Base-by-base conservation (phyloP, 345 rosid species). In the Bruguiera sexangula region DNA sequence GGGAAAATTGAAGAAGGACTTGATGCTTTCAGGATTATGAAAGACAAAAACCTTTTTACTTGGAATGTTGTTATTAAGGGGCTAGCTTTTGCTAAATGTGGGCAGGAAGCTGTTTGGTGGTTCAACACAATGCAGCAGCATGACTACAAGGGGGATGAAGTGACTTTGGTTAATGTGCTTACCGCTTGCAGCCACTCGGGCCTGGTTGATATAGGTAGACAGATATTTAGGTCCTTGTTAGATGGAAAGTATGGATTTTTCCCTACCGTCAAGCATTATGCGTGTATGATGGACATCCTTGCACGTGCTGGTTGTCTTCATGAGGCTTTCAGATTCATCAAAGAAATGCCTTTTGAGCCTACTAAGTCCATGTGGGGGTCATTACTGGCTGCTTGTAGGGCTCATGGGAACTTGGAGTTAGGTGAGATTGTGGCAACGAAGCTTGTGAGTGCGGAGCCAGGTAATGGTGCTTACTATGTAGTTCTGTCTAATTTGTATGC, bases 11-110 rank as follows among this genome's bases (percentile, higher is more conserved):
- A 85, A 18, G 83, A 82, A 43, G 87, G 84, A 26, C 27, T 82
- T 62, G 53, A 13, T 54, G 86, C 80, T 53, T 82, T 85, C 60
- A 43, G 30, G 52, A 66, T 72, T 74, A 81, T 87, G 88, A 73
- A 83, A 65, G 73, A 79, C 67, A 87, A 73, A 77, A 87, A 82
- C 36, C 69, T 67, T 37, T 76, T 60, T 62, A 69, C 87, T 0
- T 85, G 89, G 89, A 87, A 87, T 84, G 76, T 80, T 0, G 72
- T 81, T 48, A 82, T 85, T 51, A 78, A 76, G 30, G 86, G 92
- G 20, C 76, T 85, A 52, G 88, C 82, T 75, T 79, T 79, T 53
- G 79, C 82, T 32, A 79, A 76, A 63, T 70, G 79, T 8, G 85
- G 82, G n/a, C 71, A 77, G 62, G 86, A 79, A 57, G 89, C 86